phyloP scores from a whole-genome alignment of 2,329 filamentous ascomycete species.

The Penicillium palitans region DNA sequence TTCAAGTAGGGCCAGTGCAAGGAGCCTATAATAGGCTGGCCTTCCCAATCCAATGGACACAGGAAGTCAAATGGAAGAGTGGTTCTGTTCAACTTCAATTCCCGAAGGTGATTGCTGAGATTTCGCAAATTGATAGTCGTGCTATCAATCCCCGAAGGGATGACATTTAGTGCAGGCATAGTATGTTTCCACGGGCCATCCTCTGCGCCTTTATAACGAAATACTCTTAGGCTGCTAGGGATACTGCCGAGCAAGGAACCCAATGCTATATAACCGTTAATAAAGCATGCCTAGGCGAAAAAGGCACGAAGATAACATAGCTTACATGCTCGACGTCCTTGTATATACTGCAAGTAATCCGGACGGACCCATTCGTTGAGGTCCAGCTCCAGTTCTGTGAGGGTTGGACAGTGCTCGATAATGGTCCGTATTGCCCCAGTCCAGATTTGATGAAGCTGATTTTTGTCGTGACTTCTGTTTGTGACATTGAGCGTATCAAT shows the following conservation, averaged over 20 bases:
- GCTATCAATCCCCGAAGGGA: neutral
- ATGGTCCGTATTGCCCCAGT: constrained; percentile 5
- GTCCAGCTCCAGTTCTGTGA: constrained; percentile 3
- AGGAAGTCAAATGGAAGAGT: constrained; percentile 3
- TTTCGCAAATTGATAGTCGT: constrained; percentile 1
- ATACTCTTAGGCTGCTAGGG: neutral
- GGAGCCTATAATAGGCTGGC: neutral
- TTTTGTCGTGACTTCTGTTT: neutral
- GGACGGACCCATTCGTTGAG: constrained; percentile 10
- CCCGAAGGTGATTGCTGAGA: constrained; percentile 2
- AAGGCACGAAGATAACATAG: neutral
- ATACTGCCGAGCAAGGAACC: neutral
- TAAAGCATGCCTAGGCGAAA: neutral
- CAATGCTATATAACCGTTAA: constrained; percentile 2
- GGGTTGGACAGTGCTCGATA: neutral
- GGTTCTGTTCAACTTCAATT: neutral
- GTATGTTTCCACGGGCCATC: neutral
- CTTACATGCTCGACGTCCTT: constrained; percentile 13
- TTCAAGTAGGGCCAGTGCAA: constrained; percentile 6
- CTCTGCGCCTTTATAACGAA: neutral
- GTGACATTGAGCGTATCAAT: constrained; percentile 8
- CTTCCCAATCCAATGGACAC: neutral
- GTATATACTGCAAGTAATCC: constrained; percentile 9
- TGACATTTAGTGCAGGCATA: neutral
- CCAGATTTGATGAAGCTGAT: constrained; percentile 4